Base-by-base conservation (phyloP, 768 basidiomycete genomes). In the Tylopilus vinaceipallidus region DNA sequence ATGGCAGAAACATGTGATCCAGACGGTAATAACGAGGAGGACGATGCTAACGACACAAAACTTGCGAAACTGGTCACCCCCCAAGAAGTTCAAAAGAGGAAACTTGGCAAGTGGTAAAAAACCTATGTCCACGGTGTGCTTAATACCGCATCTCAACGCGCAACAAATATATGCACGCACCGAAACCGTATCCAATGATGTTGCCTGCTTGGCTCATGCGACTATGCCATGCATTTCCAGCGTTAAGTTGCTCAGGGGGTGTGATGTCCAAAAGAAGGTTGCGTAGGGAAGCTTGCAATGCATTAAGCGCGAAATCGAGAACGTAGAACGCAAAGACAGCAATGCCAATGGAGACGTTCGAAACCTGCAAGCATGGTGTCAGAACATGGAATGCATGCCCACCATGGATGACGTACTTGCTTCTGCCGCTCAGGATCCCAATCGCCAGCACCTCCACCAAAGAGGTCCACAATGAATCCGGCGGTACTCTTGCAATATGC, bases 221-320 rank as follows among this genome's bases (percentile, higher is more conserved):
- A 39, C 95, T 89, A 54, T 98, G 94, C 94, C 95, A 99, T 29
- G 97, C 97, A 71, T 98, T 99, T 4, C 88, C 93, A n/a, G 84
- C 79, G 48, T 86, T 93, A 12, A 98, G 80, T 66, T 98, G 95
- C 53, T 85, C 81, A 13, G 90, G 81, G 6, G 97, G 95, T 0
- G 91, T 82, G 43, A 95, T 73, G 64, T 99, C 97, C 50, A 99
- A 77, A 12, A 98, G 76, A n/a, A 99, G 81, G 68, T 97, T 97
- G 42, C 94, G 77, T 29, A 98, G 74, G 11, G 93, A 95, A 3
- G 91, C 91, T 76, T 95, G 92, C 39, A 95, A 70, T 4, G 91
- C 97, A 67, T 99, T 99, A 50, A 99, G 77, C n/a, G 93, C 91
- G 63, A 99, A 99, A 69, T 99, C 97, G 29, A 99, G 77, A 41